Base-by-base conservation (phyloP, 1,139 yeast genomes). In the Pneumocystis carinii region DNA sequence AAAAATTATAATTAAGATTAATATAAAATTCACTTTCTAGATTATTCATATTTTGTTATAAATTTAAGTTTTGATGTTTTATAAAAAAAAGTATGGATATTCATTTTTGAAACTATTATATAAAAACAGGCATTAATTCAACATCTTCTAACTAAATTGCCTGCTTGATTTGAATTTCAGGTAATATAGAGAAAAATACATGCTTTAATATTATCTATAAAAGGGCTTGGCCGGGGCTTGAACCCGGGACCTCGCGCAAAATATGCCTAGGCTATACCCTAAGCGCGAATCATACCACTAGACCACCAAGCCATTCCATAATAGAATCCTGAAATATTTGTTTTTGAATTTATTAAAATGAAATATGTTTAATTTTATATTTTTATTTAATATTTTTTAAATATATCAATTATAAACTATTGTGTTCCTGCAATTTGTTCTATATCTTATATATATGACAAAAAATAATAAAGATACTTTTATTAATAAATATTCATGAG, bases 181-280 rank as follows among this genome's bases (percentile, higher is more conserved):
- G 24, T 8, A 42, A 19, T 7, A 8, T 42, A 17, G 8, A 32
- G 35, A 32, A 32, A 32, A 32, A 32, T 32, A 32, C 8, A 4
- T 32, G 3, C 19, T 42, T 42, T 19, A 42, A 8, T 8, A 32
- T 8, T n/a, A n/a, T 42, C 14, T 42, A 8, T 42, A 8, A 48
- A 48, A 48, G 55, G 55, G 55, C 55, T 48, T 48, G 55, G 55
- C 55, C 55, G 55, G 55, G 55, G 29, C n/a, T 48, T 12, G 55
- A 48, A 48, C 55, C 55, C 55, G 55, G 55, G 55, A 48, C 55
- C 55, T 48, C 55, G 55, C 55, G 55, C 55, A 48, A 48, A 48
- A 32, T 24, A 19, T 48, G 29, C 32, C 24, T 12, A 48, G 32
- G 32, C 7, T 10, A 48, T 10, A 48, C 55, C 55, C 55, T 48